Percentiles rank a stretch among this genome's conserved stretches.
phyloP scores from a whole-genome alignment of 2,329 filamentous ascomycete species.

The Penicillium hesseltinei region DNA sequence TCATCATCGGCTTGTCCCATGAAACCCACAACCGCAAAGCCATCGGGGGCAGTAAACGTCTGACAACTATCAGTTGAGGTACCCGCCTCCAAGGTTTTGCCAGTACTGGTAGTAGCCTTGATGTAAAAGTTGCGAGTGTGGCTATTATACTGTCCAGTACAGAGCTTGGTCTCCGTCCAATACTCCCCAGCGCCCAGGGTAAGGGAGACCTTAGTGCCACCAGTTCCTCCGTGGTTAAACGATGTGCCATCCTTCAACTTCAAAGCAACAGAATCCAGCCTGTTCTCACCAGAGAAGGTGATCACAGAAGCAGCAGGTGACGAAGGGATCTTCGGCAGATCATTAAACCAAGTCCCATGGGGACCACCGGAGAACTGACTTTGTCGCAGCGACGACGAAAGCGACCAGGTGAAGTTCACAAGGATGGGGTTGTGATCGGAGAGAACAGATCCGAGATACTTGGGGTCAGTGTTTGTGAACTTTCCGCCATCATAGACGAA shows the following conservation, averaged over 20 bases:
- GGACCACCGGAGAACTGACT: conserved; percentile 30
- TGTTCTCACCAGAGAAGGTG: conserved; percentile 47
- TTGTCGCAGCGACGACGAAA: conserved; percentile 53
- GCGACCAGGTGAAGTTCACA: conserved; percentile 31
- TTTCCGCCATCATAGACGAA: conserved; percentile 52
- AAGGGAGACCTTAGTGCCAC: conserved; percentile 48
- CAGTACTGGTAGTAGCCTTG: conserved; percentile 52
- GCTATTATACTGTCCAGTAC: conserved; percentile 48
- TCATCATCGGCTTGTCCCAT: conserved; percentile 55
- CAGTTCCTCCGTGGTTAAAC: conserved; percentile 55
- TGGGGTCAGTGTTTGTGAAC: conserved; percentile 56
- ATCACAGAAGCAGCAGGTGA: conserved; percentile 33
- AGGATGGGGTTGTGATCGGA: conserved; percentile 64
- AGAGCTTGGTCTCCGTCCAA: conserved; percentile 52
- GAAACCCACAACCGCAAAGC: conserved; percentile 56
- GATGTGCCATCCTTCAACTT: conserved; percentile 50
- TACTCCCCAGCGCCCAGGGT: conserved; percentile 49
- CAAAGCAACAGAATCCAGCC: conserved; percentile 54
- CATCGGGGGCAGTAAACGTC: conserved; percentile 47
- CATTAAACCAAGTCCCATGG: conserved; percentile 53
- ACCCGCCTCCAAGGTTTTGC: conserved; percentile 48
- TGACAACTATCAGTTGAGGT: conserved; percentile 49
- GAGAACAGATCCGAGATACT: conserved; percentile 47
- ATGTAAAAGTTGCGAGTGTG: conserved; percentile 58
- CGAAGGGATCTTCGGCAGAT: conserved; percentile 44